phyloP scores from a whole-genome alignment of 2,329 filamentous ascomycete species.

The Aspergillus texensis region DNA sequence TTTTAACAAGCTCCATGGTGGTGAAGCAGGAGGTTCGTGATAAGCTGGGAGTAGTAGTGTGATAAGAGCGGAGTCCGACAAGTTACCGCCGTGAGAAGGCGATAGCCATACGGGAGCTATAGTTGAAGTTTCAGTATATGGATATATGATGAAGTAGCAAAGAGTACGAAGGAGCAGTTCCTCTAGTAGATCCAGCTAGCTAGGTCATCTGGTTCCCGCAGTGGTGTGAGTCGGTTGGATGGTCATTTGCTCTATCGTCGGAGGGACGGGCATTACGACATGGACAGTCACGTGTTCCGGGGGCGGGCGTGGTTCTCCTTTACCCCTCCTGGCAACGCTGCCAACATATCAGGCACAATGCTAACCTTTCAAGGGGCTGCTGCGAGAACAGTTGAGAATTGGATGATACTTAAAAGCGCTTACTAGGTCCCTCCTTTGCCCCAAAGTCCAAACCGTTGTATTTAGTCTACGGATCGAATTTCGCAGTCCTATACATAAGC shows the following conservation, averaged over 20 bases:
- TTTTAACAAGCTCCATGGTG: conserved; percentile 67
- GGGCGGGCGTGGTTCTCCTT: neutral
- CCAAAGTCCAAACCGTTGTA: neutral
- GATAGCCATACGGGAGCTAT: conserved; percentile 27
- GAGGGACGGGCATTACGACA: conserved; percentile 15
- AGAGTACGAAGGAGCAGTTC: neutral
- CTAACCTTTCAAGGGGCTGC: neutral
- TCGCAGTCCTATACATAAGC: neutral
- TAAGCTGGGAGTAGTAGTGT: neutral
- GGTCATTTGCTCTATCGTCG: neutral
- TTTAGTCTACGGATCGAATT: neutral
- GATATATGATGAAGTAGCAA: neutral
- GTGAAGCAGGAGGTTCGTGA: conserved; percentile 6
- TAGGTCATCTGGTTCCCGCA: neutral
- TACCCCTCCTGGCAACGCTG: conserved; percentile 12
- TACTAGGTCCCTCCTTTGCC: neutral
- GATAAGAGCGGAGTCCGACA: conserved; percentile 30
- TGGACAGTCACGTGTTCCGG: conserved; percentile 14
- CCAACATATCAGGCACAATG: neutral
- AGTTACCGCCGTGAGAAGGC: conserved; percentile 28
- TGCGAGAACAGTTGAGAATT: neutral
- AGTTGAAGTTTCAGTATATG: neutral
- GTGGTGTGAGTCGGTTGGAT: conserved; percentile 1
- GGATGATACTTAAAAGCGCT: neutral
- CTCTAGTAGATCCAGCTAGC: neutral